Percentiles rank a stretch among this genome's conserved stretches.
phyloP scores from a whole-genome alignment of 306 rosid genomes.

The Vigna mungo region DNA sequence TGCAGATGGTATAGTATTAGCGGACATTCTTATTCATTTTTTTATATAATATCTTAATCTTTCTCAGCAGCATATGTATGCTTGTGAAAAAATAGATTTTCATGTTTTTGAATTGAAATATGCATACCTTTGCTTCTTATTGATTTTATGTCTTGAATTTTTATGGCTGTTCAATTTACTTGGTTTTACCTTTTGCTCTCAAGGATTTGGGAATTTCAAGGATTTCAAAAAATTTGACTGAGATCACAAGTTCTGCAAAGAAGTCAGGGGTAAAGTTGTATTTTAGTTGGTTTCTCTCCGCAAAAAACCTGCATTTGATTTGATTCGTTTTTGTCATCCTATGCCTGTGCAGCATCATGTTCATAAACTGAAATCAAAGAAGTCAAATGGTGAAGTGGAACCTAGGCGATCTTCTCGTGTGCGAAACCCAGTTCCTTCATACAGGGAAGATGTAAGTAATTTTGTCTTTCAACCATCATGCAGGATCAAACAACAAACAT shows the following conservation, averaged over 20 bases:
- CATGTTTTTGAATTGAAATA: not conserved
- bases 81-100: not conserved
- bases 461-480: not conserved
- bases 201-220: constrained; percentile 73
- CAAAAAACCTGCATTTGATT: constrained; percentile 6
- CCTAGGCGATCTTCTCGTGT: constrained; percentile 11
- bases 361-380: constrained; percentile 42
- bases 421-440: not conserved
- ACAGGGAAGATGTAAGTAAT: not conserved
- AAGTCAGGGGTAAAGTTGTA: constrained; percentile 54
- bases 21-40: not conserved
- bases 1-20: not conserved
- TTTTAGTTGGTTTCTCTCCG: constrained; percentile 4
- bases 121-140: not conserved
- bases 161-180: not conserved
- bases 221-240: constrained; percentile 63
- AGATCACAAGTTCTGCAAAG: constrained; percentile 52
- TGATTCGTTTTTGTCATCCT: not conserved
- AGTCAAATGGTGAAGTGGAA: not conserved
- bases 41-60: not conserved
- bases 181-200: constrained; percentile 14
- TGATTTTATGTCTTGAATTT: constrained; percentile 8
- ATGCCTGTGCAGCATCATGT: constrained; percentile 47
- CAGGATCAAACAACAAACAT: constrained; percentile 5
- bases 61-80: not conserved